These are phyloP conservation scores for Neonectria coccinea DNA, from an alignment of 2,329 filamentous ascomycete species.

Conservation along the genomic window DNA sequence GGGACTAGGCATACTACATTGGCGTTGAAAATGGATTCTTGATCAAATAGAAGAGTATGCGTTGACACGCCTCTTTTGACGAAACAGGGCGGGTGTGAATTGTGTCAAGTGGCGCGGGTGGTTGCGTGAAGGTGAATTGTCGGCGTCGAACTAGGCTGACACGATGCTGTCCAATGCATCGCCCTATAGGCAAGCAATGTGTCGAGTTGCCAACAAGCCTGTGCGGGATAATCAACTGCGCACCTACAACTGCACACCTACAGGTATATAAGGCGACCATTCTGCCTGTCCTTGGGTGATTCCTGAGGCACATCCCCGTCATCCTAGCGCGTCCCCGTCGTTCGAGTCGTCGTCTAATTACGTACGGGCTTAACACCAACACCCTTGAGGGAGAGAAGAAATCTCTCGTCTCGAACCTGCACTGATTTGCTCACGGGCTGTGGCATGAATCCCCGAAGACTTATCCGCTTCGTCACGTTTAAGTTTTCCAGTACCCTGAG, in stretches of 20 bases:
- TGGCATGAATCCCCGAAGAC: not conserved
- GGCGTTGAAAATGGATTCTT: not conserved
- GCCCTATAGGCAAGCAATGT: not conserved
- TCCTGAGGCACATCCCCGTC: not conserved
- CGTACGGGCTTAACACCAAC: not conserved
- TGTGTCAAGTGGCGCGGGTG: slow-evolving; percentile 9
- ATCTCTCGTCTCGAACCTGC: no score
- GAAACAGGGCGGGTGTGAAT: not conserved
- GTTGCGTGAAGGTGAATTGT: slow-evolving; percentile 17
- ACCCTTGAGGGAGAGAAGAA: no score
- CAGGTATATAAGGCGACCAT: slow-evolving; percentile 17
- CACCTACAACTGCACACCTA: not conserved
- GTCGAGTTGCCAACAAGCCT: not conserved
- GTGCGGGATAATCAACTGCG: not conserved
- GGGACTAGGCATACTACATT: not conserved
- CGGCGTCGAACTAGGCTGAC: slow-evolving; percentile 17
- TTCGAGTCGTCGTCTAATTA: not conserved
- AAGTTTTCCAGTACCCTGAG: not conserved
- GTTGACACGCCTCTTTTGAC: not conserved
- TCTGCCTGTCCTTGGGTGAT: slow-evolving; percentile 5
- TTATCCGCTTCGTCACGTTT: not conserved
- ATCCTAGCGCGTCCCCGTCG: not conserved
- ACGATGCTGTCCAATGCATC: slow-evolving; percentile 14
- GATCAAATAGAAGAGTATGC: not conserved
- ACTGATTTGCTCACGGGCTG: not conserved